Evolutionary conservation across 306 rosid species (phyloP).

Genomic region (Quercus engelmannii): DNA sequence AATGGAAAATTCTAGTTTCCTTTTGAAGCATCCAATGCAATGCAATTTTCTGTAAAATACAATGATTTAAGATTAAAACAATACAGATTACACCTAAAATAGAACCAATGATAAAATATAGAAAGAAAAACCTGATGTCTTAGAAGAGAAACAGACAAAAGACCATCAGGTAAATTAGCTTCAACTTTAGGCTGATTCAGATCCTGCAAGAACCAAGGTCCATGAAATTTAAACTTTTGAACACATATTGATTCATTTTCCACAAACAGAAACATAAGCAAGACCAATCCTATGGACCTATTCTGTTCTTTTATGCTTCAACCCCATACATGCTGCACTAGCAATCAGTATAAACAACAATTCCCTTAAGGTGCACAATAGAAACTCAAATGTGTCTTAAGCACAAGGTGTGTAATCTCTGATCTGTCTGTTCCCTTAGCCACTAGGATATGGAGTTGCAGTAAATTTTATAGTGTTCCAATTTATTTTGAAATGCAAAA

Average conservation of each 20-base stretch:
- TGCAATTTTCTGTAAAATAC: conserved; percentile 78
- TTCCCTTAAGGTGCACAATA: background rate
- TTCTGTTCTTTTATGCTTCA: background rate
- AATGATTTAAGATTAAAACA: conserved; percentile 15
- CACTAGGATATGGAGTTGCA: background rate
- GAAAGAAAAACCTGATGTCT: conserved; percentile 79
- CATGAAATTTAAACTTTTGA: background rate
- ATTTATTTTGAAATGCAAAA: background rate
- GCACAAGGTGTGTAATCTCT: background rate
- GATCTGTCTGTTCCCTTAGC: background rate
- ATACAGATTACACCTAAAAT: conserved; percentile 6
- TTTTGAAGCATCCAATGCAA: conserved; percentile 97
- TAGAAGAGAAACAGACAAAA: conserved; percentile 79
- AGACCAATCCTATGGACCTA: background rate
- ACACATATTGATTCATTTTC: background rate
- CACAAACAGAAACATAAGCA: background rate
- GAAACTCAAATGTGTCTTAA: background rate
- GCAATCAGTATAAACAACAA: background rate
- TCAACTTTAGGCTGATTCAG: conserved; percentile 77
- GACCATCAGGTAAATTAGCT: conserved; percentile 66
- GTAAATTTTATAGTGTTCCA: background rate
- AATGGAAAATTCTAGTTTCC: conserved; percentile 91
- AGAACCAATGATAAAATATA: conserved; percentile 10
- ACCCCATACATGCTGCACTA: background rate
- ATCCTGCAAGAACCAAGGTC: conserved; percentile 63